These are phyloP conservation scores for Gnaphalium uliginosum DNA, from an alignment of 129 eudicot species.

Conservation along the genomic window DNA sequence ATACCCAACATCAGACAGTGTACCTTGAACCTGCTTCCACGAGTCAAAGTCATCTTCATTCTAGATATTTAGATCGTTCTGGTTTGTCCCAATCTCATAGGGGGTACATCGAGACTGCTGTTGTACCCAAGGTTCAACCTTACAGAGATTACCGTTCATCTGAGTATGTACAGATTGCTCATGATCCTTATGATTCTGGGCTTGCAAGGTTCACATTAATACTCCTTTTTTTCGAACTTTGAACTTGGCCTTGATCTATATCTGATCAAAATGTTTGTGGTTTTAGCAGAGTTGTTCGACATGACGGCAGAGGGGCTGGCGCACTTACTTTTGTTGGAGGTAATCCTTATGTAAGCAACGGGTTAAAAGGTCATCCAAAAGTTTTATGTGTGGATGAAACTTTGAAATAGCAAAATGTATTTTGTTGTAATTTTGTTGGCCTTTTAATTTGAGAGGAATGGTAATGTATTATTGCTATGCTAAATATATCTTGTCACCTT, in stretches of 20 bases:
- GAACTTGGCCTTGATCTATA: constrained; percentile 1
- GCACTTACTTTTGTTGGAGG: constrained; percentile 43
- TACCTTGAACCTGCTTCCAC: constrained; percentile 37
- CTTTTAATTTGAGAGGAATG: background rate
- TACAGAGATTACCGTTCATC: constrained; percentile 38
- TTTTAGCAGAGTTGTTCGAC: constrained; percentile 30
- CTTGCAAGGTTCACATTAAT: constrained; percentile 33
- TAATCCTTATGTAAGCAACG: background rate
- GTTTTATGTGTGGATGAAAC: background rate
- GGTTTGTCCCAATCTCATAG: constrained; percentile 33
- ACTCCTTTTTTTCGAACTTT: constrained; percentile 8
- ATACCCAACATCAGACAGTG: constrained; percentile 32
- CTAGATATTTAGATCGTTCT: constrained; percentile 41
- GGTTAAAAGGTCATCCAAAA: background rate
- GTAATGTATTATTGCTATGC: constrained; percentile 15
- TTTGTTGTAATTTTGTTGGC: constrained; percentile 5
- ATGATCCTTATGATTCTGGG: constrained; percentile 30
- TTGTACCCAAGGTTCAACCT: constrained; percentile 31
- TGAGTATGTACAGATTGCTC: constrained; percentile 22
- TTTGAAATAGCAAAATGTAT: background rate
- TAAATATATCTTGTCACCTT: constrained; percentile 18
- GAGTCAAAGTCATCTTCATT: constrained; percentile 35
- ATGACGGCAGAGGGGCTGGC: constrained; percentile 39
- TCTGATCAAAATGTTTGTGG: constrained; percentile 10
- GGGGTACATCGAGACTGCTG: constrained; percentile 37